These are phyloP conservation scores for Berberis vulgaris DNA, from an alignment of 164 flowering plant genomes.

Conservation along the genomic window DNA sequence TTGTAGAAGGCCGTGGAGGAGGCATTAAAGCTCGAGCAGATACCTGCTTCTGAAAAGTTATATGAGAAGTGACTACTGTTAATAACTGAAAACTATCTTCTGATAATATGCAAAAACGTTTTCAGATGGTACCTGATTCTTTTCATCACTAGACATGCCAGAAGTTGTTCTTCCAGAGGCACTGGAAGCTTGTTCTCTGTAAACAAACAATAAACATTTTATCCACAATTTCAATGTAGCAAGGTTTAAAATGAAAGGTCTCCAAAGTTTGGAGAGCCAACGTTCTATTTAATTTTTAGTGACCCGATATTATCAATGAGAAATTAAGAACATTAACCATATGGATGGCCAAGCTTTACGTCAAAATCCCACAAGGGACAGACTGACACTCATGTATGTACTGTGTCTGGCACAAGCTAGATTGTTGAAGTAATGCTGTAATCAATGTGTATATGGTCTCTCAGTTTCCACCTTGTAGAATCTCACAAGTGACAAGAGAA, in stretches of 20 bases:
- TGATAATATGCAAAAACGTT: not conserved
- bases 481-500: too few relatives aligned
- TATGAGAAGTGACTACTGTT: not conserved
- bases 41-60: slow-evolving; percentile 40
- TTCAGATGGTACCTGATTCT: slow-evolving; percentile 60
- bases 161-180: slow-evolving; percentile 88
- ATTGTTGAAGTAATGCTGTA: too few relatives aligned
- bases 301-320: too few relatives aligned
- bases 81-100: not conserved
- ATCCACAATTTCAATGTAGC: not conserved
- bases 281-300: too few relatives aligned
- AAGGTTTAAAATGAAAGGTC: not conserved
- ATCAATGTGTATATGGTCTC: too few relatives aligned
- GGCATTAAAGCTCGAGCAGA: slow-evolving; percentile 83
- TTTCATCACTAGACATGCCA: slow-evolving; percentile 97
- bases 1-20: slow-evolving; percentile 67
- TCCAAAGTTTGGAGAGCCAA: too few relatives aligned
- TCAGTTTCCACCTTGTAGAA: too few relatives aligned
- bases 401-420: too few relatives aligned
- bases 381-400: too few relatives aligned
- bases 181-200: slow-evolving; percentile 92
- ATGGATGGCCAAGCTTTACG: too few relatives aligned
- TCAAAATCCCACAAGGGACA: too few relatives aligned
- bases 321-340: too few relatives aligned
- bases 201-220: not conserved